Evolutionary conservation across 352 stramenopile genomes (phyloP).

Genomic region (Phytopythium kandeliae): DNA sequence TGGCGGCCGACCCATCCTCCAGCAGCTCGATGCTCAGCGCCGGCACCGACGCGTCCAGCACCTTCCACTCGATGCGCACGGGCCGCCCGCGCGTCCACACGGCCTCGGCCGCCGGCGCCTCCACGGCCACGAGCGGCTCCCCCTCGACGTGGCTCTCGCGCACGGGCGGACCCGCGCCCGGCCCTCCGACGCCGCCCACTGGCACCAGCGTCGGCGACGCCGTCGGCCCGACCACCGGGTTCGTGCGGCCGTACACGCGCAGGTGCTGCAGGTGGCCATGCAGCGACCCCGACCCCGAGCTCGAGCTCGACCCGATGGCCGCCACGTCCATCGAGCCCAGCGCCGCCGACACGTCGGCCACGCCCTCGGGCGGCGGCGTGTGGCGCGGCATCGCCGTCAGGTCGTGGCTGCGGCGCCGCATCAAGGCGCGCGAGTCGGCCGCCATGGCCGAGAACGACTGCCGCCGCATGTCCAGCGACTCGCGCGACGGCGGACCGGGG

Average conservation of each 20-base stretch:
- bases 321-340: conserved; percentile 1
- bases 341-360: conserved; percentile 4
- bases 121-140: conserved; percentile 28
- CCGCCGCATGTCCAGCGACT: conserved; percentile 29
- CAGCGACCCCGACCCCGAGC: no score
- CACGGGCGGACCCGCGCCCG: no score
- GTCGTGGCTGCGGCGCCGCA: conserved; percentile 44
- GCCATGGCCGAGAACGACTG: conserved; percentile 42
- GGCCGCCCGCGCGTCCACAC: conserved; percentile 73
- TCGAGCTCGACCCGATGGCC: no score
- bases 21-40: conserved; percentile 65
- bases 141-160: conserved; percentile 33
- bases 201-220: conserved; percentile 5
- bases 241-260: conserved; percentile 42
- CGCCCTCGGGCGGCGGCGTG: conserved; percentile 9
- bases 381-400: conserved; percentile 14
- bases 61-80: conserved; percentile 68
- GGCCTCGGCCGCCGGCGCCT: conserved; percentile 29
- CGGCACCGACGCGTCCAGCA: conserved; percentile 43
- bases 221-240: conserved; percentile 8
- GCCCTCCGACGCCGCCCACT: background rate
- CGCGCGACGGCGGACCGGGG: no score
- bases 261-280: conserved; percentile 46
- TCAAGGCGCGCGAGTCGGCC: conserved; percentile 31
- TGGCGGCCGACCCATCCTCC: conserved; percentile 53